phyloP scores from a whole-genome alignment of 805 yeast species.

The Yarrowia sp. region DNA sequence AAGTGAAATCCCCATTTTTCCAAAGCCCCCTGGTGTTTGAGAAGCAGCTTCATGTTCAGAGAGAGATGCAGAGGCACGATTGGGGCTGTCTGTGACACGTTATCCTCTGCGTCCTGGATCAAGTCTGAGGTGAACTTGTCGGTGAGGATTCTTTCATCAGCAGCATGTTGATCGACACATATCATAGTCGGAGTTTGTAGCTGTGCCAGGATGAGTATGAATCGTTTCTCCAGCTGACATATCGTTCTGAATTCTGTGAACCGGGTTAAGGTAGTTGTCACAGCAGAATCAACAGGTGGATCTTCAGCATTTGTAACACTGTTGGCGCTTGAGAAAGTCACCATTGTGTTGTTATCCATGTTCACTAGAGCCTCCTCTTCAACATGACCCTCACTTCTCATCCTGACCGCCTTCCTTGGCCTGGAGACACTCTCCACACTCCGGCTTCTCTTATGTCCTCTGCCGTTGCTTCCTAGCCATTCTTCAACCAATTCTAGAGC shows the following conservation, averaged over 20 bases:
- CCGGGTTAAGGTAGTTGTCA: background rate
- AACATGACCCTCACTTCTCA: background rate
- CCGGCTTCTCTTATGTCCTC: background rate
- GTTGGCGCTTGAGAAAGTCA: background rate
- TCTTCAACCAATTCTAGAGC: background rate
- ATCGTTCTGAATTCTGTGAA: background rate
- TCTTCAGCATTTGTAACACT: no score
- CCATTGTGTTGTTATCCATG: background rate
- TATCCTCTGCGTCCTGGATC: background rate
- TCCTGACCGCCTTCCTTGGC: background rate
- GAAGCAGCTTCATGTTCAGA: background rate
- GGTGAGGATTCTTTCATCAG: background rate
- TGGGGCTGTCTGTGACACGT: background rate
- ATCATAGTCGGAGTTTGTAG: background rate
- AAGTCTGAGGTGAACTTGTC: background rate
- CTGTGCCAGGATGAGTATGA: background rate
- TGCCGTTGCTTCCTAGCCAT: background rate
- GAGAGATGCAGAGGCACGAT: background rate
- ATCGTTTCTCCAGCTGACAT: background rate
- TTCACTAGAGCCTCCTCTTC: background rate
- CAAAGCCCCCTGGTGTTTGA: background rate
- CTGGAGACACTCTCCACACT: background rate
- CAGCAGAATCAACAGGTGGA: background rate
- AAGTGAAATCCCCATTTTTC: background rate
- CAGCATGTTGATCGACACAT: conserved; percentile 18